phyloP scores from a whole-genome alignment of 176 grass and related monocot genomes.

The Aegilops bicornis region DNA sequence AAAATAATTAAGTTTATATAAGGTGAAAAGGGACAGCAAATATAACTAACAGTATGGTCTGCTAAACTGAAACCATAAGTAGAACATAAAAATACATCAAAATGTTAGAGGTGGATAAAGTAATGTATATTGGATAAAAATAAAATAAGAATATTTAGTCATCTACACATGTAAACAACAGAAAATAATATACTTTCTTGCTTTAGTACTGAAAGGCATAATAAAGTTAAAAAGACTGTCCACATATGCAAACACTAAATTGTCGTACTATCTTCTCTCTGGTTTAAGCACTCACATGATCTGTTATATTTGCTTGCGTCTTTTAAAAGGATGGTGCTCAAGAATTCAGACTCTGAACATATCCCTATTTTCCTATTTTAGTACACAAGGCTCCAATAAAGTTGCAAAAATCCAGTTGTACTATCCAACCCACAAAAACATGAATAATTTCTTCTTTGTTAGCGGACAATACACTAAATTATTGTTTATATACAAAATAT shows the following conservation, averaged over 20 bases:
- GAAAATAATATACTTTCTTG: background rate
- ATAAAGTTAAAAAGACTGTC: background rate
- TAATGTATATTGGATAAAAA: background rate
- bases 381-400: background rate
- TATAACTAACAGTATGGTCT: background rate
- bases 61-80: background rate
- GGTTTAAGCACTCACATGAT: background rate
- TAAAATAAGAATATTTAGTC: background rate
- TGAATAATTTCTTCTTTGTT: background rate
- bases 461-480: background rate
- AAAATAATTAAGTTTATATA: background rate
- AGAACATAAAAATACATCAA: background rate
- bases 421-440: background rate
- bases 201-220: background rate
- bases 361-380: background rate
- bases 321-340: background rate
- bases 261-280: background rate
- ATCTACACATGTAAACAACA: background rate
- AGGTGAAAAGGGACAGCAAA: background rate
- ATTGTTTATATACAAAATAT: background rate
- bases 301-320: conserved; percentile 3
- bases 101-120: background rate
- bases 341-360: background rate
- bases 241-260: background rate
- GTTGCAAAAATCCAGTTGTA: background rate